phyloP scores from a whole-genome alignment of 78 protist genomes.

The Blattamonas nauphoetae region DNA sequence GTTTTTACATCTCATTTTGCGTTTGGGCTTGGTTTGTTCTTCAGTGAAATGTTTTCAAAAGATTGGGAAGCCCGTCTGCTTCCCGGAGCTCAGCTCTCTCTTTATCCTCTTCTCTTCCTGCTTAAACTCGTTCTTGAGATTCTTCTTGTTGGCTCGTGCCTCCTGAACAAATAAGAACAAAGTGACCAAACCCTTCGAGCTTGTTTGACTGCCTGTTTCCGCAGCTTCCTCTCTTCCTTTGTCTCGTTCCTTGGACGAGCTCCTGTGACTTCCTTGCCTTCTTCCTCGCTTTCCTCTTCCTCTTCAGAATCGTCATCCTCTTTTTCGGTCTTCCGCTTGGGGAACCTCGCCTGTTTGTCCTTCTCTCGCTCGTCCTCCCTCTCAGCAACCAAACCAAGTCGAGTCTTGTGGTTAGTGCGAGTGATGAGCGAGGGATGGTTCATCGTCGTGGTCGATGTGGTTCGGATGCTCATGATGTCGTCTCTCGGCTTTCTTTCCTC shows the following conservation, averaged over 20 bases:
- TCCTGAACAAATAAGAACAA: background rate
- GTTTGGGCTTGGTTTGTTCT: too few species aligned
- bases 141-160: background rate
- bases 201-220: background rate
- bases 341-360: too few species aligned
- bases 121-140: background rate
- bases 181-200: background rate
- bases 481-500: background rate
- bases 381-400: background rate
- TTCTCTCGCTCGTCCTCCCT: too few species aligned
- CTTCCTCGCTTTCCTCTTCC: background rate
- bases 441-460: background rate
- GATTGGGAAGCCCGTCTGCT: too few species aligned
- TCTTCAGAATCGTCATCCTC: background rate
- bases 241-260: background rate
- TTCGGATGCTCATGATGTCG: background rate
- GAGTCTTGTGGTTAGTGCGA: background rate
- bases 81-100: too few species aligned
- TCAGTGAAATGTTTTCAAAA: too few species aligned
- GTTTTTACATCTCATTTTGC: too few species aligned
- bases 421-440: background rate
- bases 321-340: too few species aligned
- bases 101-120: background rate
- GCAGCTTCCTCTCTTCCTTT: background rate
- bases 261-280: background rate